Evolutionary conservation across 1,284 basidiomycete species (phyloP).

Genomic region (Papiliotrema flavescens): DNA sequence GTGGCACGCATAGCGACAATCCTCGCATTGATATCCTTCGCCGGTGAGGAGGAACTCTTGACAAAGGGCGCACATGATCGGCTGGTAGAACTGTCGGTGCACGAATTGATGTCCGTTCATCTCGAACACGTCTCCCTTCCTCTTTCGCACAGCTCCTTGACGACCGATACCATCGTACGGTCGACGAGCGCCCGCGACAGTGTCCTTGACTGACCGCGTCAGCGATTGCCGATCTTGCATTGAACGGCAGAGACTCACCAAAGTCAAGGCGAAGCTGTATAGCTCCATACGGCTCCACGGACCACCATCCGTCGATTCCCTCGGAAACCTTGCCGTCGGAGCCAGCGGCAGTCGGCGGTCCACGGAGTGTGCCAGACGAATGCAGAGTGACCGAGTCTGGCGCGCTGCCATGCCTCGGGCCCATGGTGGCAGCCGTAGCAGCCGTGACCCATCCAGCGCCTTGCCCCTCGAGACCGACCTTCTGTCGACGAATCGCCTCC

Average conservation of each 20-base stretch:
- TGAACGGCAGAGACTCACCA: constrained; percentile 56
- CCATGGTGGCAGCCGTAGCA: constrained; percentile 50
- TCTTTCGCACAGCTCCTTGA: constrained; percentile 95
- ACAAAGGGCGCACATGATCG: constrained; percentile 97
- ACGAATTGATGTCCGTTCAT: constrained; percentile 99
- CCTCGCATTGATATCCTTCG: constrained; percentile 96
- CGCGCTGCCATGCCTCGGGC: constrained; percentile 34
- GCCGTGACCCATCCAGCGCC: constrained; percentile 84
- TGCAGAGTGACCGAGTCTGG: constrained; percentile 37
- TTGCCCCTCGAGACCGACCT: constrained; percentile 75
- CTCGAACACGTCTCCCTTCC: constrained; percentile 96
- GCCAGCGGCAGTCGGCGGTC: constrained; percentile 12
- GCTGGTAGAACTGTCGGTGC: constrained; percentile 95
- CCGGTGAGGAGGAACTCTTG: constrained; percentile 97
- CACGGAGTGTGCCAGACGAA: constrained; percentile 23
- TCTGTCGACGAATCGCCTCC: constrained; percentile 89
- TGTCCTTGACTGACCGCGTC: constrained; percentile 77
- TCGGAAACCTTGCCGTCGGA: constrained; percentile 52
- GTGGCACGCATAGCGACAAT: constrained; percentile 98
- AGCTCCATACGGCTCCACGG: constrained; percentile 96
- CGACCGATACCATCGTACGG: constrained; percentile 94
- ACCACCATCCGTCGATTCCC: constrained; percentile 95
- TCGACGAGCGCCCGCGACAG: constrained; percentile 76
- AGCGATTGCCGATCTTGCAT: not conserved
- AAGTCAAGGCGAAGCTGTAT: constrained; percentile 83